Evolutionary conservation across 75 land plant genomes (phyloP).

Genomic region (Picea glauca): DNA sequence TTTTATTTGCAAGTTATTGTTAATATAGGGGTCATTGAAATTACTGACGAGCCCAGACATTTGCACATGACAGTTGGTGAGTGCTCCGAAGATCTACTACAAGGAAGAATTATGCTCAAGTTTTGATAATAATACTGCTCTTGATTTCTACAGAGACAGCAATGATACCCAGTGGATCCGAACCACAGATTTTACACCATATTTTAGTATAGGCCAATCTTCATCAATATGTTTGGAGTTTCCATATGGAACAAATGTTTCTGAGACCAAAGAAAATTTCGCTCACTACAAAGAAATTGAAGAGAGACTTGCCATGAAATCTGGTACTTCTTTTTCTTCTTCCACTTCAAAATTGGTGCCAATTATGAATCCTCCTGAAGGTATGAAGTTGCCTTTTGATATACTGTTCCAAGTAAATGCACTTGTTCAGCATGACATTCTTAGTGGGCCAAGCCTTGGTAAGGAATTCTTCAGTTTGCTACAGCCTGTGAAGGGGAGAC

Average conservation of each 20-base stretch:
- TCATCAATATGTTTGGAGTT: slow-evolving; percentile 67
- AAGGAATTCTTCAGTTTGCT: slow-evolving; percentile 47
- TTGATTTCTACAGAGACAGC: slow-evolving; percentile 26
- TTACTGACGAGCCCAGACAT: not conserved
- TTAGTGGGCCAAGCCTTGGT: slow-evolving; percentile 54
- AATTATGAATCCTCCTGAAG: not conserved
- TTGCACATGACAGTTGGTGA: slow-evolving; percentile 38
- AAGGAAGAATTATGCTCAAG: slow-evolving; percentile 8
- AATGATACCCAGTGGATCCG: slow-evolving; percentile 59
- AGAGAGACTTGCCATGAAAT: slow-evolving; percentile 12
- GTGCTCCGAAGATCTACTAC: slow-evolving; percentile 69
- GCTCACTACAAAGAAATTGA: slow-evolving; percentile 33
- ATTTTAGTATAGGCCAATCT: slow-evolving; percentile 68
- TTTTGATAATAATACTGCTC: slow-evolving; percentile 13
- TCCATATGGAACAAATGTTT: slow-evolving; percentile 16
- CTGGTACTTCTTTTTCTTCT: slow-evolving; percentile 38
- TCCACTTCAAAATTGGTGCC: not conserved
- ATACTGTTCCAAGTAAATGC: slow-evolving; percentile 38
- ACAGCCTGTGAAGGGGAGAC: slow-evolving; percentile 13
- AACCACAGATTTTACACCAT: slow-evolving; percentile 70
- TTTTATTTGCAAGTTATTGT: slow-evolving; percentile 1
- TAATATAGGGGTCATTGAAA: not conserved
- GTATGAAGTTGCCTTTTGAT: not conserved
- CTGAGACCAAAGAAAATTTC: slow-evolving; percentile 34
- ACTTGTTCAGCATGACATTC: slow-evolving; percentile 60